Base-by-base conservation (phyloP, 306 rosid genomes). In the Sesbania bispinosa region DNA sequence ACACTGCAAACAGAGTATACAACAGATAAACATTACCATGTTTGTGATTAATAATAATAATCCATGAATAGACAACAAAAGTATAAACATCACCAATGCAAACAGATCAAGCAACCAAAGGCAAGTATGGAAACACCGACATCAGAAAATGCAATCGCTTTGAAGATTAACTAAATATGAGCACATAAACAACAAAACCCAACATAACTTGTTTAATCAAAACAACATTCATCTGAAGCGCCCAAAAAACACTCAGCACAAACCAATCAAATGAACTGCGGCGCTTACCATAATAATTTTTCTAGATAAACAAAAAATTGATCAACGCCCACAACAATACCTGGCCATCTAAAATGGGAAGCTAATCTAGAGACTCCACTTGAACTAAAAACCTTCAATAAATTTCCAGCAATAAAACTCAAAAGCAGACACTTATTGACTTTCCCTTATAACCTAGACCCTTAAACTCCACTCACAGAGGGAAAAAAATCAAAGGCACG, bases 1-100 rank as follows among this genome's bases (percentile, higher is more conserved):
- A 66, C 8, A 66, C 96, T 85, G 52, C 61, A 52, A 60, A 48
- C 21, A 41, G 6, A 66, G 1, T 45, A 29, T 10, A 52, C 5
- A 53, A 6, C 11, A 53, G 2, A 32, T 15, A 39, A 2, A 38
- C 20, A 26, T 7, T 57, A 6, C 3, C 32, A 27, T 11, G 3
- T 5, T 45, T 0, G 39, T 20, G 9, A 53, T 16, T 21, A 27
- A 18, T 57, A 29, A 18, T 57, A 29, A 26, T 18, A 38, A 50
- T 41, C 13, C 46, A 26, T 13, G 18, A 50, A 38, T 26, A 32
- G 1, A 26, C 8, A 14, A 1, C n/a, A 63, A 47, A 20, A 23
- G 2, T 60, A 42, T 9, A 48, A 54, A 36, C 32, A 43, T 26
- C 24, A 20, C 1, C 42, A 9, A 43, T 20, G 26, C 4, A 7